These are phyloP conservation scores for Craterostigma plantagineum DNA, from an alignment of 257 asterid species.

Conservation along the genomic window DNA sequence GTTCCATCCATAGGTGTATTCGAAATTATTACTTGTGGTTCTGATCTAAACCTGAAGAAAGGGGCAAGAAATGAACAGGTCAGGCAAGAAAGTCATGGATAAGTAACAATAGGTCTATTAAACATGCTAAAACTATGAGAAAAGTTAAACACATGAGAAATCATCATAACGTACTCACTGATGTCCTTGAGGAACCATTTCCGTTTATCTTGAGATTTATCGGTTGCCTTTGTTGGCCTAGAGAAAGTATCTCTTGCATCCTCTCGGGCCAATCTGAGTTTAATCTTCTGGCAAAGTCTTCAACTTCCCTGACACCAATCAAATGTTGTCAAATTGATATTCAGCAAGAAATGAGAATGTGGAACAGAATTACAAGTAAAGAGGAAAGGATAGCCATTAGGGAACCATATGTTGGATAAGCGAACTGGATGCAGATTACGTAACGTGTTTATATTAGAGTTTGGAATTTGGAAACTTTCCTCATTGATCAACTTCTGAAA, in stretches of 20 bases:
- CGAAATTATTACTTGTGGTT: too few species aligned
- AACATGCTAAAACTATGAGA: conserved; percentile 1
- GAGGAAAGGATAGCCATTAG: too few species aligned
- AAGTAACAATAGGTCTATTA: not conserved
- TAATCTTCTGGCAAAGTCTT: conserved; percentile 86
- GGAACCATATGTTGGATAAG: too few species aligned
- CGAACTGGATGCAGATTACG: too few species aligned
- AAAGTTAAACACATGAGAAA: not conserved
- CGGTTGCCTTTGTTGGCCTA: conserved; percentile 60
- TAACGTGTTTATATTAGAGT: too few species aligned
- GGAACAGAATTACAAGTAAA: too few species aligned
- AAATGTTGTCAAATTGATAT: too few species aligned
- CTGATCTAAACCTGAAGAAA: conserved; percentile 30
- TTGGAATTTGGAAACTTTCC: too few species aligned
- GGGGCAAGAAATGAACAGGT: conserved; percentile 4
- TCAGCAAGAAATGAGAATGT: too few species aligned
- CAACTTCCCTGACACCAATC: conserved; percentile 80
- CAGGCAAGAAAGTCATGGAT: not conserved
- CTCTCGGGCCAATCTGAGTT: conserved; percentile 93
- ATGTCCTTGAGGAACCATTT: conserved; percentile 52
- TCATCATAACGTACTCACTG: conserved; percentile 24
- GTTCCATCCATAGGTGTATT: too few species aligned
- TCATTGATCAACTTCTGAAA: too few species aligned
- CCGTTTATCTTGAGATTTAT: conserved; percentile 37
- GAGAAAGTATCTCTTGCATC: conserved; percentile 68